A percentile compares a stretch with the other conserved stretches of the same genome.
These are phyloP conservation scores for Phanerodontia chrysosporium DNA, from an alignment of 768 basidiomycete genomes.

Conservation along the genomic window DNA sequence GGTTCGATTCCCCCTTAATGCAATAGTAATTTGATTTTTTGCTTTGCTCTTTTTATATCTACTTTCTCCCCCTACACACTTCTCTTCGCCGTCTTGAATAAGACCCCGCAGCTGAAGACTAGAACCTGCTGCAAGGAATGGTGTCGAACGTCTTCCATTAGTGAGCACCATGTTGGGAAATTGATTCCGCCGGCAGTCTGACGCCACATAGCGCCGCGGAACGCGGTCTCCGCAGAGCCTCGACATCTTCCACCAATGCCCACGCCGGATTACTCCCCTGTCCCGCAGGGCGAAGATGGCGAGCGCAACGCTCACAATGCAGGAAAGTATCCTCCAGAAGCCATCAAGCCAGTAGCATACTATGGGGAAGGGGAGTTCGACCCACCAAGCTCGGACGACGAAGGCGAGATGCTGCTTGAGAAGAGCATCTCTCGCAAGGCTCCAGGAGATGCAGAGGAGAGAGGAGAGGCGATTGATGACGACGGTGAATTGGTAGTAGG, in stretches of 20 bases:
- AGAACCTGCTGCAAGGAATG: too few relatives aligned
- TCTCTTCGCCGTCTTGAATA: too few relatives aligned
- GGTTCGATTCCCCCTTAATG: constrained; percentile 88
- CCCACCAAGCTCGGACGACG: constrained; percentile 73
- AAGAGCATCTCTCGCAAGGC: constrained; percentile 32
- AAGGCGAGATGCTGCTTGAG: constrained; percentile 42
- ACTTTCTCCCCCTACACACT: too few relatives aligned
- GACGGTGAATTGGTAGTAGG: constrained; percentile 33
- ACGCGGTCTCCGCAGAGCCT: not conserved
- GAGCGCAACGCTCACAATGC: not conserved
- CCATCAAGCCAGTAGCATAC: constrained; percentile 36
- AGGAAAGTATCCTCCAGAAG: not conserved
- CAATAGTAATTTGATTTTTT: constrained; percentile 26
- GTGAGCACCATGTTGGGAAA: too few relatives aligned
- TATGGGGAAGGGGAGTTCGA: constrained; percentile 78
- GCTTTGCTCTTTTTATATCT: too few relatives aligned
- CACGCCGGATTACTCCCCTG: not conserved
- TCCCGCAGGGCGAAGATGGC: not conserved
- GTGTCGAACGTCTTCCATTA: too few relatives aligned
- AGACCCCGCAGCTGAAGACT: too few relatives aligned
- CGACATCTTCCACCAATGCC: not conserved
- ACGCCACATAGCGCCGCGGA: not conserved
- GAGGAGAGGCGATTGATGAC: constrained; percentile 20
- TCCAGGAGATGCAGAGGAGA: constrained; percentile 26
- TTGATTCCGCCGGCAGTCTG: too few relatives aligned